Evolutionary conservation across 352 stramenopile species (phyloP).

Genomic region (Phytophthora brassicae): DNA sequence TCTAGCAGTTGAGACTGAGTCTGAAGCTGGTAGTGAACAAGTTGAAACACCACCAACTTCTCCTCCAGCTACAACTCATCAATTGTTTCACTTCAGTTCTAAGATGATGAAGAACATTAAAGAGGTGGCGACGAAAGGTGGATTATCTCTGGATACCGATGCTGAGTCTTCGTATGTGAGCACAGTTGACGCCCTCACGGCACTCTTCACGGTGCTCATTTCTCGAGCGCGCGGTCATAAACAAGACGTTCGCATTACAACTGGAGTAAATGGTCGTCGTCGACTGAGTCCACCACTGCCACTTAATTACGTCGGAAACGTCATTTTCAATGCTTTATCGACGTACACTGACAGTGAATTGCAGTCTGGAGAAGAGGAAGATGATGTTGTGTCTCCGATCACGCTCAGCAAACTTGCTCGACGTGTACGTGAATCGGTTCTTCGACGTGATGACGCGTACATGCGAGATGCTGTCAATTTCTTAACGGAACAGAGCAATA

Average conservation of each 20-base stretch:
- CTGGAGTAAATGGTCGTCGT: slow-evolving; percentile 50
- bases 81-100: slow-evolving; percentile 45
- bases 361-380: slow-evolving; percentile 1
- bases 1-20: too few species aligned
- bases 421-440: slow-evolving; percentile 48
- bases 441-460: slow-evolving; percentile 38
- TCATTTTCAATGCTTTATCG: slow-evolving; percentile 55
- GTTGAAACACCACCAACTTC: not conserved
- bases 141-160: not conserved
- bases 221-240: slow-evolving; percentile 45
- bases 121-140: slow-evolving; percentile 9
- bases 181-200: slow-evolving; percentile 54
- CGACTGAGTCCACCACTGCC: slow-evolving; percentile 46
- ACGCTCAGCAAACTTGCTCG: slow-evolving; percentile 31
- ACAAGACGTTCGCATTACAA: slow-evolving; percentile 47
- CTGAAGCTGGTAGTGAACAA: not conserved
- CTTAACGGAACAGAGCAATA: slow-evolving; percentile 32
- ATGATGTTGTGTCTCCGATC: not conserved
- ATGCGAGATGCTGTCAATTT: slow-evolving; percentile 58
- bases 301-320: slow-evolving; percentile 50
- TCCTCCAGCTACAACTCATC: slow-evolving; percentile 25
- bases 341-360: slow-evolving; percentile 35
- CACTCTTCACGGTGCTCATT: slow-evolving; percentile 50
- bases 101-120: slow-evolving; percentile 45
- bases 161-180: slow-evolving; percentile 43